Evolutionary conservation across 2,329 filamentous ascomycete species (phyloP), one percentile per base, ranked within the genome.

Genomic region (Colletotrichum theobromicola): DNA sequence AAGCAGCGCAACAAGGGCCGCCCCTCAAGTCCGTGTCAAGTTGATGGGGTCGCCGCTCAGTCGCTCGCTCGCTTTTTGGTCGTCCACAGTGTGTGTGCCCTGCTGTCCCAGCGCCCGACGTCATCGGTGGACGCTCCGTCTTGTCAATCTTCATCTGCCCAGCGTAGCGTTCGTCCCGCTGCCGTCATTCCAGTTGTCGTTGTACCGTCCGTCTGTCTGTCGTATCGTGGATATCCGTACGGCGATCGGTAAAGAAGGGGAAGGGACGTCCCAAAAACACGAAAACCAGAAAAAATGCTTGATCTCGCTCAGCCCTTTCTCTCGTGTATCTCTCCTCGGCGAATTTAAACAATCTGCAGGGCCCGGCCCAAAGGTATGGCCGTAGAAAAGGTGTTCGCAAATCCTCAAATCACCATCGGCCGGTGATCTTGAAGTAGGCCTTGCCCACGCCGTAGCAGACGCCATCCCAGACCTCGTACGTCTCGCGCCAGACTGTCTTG

Each of bases 381-480:
- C 3, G 9, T 46, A 46, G 18, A n/a, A 46, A 46, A n/a, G 18
- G 37, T 18, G n/a, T n/a, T 9, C 42, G 42, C 42, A 6, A 21
- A 46, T 46, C n/a, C n/a, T n/a, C 37, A 12, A 46, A 53, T 74
- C 62, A 74, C 68, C 66, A 73, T 72, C 53, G 70, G 65, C 75
- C 73, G 28, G 63, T 70, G 21, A 82, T 75, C 69, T 82, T 85
- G 79, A 81, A 84, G 77, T 85, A 85, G 60, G 79, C 78, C 70
- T 80, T 83, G 58, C 84, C 85, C 55, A 86, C 78, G 50, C 81
- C 80, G 69, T 84, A 82, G 46, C 85, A 80, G n/a, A 86, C 80
- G 12, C 79, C 78, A 26, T 85, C 84, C 84, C 84, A 86, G 26
- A 82, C 63, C 70, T 84, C 79, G 75, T 83, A 79, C n/a, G 82